Base-by-base conservation (phyloP, 106 monocot genomes). In the Amphibolis antarctica region DNA sequence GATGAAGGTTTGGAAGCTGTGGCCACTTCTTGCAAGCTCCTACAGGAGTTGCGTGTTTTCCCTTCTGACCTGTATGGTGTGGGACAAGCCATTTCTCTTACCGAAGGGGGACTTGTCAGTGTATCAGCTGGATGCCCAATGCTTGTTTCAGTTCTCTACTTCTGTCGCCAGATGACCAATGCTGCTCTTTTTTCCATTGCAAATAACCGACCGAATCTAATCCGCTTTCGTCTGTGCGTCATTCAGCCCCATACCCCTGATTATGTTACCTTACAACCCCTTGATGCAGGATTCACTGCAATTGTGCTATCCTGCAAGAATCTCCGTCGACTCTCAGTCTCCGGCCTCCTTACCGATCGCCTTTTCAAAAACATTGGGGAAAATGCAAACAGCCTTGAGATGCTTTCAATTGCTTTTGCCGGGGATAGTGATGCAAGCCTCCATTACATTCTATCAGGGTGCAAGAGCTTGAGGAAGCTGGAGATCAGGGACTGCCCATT, bases 401-500 rank as follows among this genome's bases (percentile, higher is more conserved):
- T 85, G 85, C 77, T 89, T 0, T 89, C 89, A 15, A 68, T 89
- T 51, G 89, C 89, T 13, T 89, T 89, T 68, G 85, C 89, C 24
- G 89, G 89, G 15, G 75, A 85, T 17, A 73, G 77, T 44, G 89
- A 89, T 47, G 72, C 77, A 12, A 81, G 85, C 12, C 77, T 89
- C 1, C 82, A 85, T 65, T 85, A 82, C 56, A 77, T 89, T 53
- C 76, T 89, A 4, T 77, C 79, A 13, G 89, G 89, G 13, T 89
- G 89, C 63, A 77, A 69, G 67, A 89, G 77, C 53, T 61, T 89
- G 24, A 61, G 73, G 59, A 89, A 85, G 48, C 46, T 89, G 26
- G 89, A 85, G 65, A 89, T 89, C 17, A 79, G 82, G 73, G 89
- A 89, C 69, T 89, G 89, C 58, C 85, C 89, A 10, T 89, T 89